Percentiles rank a stretch among this genome's conserved stretches.
phyloP scores from a whole-genome alignment of 257 asterid species.

The Cruciata laevipes region DNA sequence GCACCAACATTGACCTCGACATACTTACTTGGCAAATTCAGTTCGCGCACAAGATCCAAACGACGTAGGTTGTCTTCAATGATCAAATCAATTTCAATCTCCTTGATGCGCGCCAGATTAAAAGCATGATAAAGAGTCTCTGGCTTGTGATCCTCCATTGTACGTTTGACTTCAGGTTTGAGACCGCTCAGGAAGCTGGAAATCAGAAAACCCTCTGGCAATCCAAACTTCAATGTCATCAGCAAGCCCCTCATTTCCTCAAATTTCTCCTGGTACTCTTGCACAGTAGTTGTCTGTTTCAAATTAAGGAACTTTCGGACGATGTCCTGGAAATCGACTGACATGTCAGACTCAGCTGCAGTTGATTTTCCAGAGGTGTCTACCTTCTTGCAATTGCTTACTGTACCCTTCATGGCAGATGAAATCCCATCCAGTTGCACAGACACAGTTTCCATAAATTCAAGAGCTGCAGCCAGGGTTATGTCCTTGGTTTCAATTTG shows the following conservation, averaged over 20 bases:
- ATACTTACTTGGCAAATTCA: background rate
- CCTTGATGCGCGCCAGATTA: constrained; percentile 1
- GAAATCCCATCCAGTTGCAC: background rate
- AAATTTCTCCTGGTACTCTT: constrained; percentile 7
- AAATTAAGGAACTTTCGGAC: background rate
- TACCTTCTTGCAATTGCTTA: background rate
- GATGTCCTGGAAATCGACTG: background rate
- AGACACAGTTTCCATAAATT: background rate
- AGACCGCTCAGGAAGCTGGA: constrained; percentile 8
- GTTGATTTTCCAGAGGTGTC: background rate
- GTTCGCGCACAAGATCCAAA: too few relatives aligned
- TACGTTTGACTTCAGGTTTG: background rate
- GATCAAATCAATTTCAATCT: background rate
- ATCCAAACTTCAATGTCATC: background rate
- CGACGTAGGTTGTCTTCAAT: background rate
- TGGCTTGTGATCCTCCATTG: background rate
- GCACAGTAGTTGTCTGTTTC: constrained; percentile 3
- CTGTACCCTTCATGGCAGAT: background rate
- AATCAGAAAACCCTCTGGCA: background rate
- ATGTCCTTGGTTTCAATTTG: background rate
- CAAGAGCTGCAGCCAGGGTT: background rate
- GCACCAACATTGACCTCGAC: background rate
- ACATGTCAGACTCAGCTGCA: background rate
- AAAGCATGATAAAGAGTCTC: constrained; percentile 7
- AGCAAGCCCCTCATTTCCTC: background rate